Base-by-base conservation (phyloP, 169 alveolate genomes). In the Plasmodium inui region DNA sequence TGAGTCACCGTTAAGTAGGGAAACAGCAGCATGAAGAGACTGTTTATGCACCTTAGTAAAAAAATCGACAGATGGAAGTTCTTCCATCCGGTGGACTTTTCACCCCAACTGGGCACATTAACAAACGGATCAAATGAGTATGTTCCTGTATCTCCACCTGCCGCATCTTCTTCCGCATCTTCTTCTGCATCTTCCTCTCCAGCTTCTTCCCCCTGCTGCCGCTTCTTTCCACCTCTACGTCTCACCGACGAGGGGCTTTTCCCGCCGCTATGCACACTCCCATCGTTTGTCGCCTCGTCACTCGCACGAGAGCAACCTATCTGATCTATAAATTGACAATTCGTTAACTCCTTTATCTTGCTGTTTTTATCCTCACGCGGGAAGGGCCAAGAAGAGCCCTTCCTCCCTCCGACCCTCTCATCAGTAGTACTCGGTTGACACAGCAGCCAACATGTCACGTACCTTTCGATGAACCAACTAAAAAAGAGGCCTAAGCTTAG, bases 1-100 rank as follows among this genome's bases (percentile, higher is more conserved):
- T 83, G 84, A 22, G 93, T 86, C 39, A 97, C 98, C 0, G 98
- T 97, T 80, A 95, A 95, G 80, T 95, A 97, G 19, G 99, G 99
- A 71, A 96, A 89, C 80, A 95, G 70, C 67, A 97, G 94, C 34
- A 97, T 95, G 82, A 97, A 96, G 17, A 84, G 53, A 83, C 96
- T 94, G 92, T 97, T 97, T 39, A 96, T 73, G 8, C 84, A 93
- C 71, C 95, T 96, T n/a, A 97, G 95, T 70, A 96, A 55, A 39
- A 96, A 89, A 37, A 96, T 95, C 7, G 97, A 96, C 22, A 96
- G 44, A 50, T 97, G 96, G 61, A 97, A 78, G 41, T 57, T 22
- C 72, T 88, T 88, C 94, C 94, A 71, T 3, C 92, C 94, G 8
- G 71, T 71, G 55, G 71, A 30, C 53, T 28, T 53, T 83, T 57